These are phyloP conservation scores for Grifola frondosa DNA, from an alignment of 1,284 basidiomycete genomes.

Conservation along the genomic window DNA sequence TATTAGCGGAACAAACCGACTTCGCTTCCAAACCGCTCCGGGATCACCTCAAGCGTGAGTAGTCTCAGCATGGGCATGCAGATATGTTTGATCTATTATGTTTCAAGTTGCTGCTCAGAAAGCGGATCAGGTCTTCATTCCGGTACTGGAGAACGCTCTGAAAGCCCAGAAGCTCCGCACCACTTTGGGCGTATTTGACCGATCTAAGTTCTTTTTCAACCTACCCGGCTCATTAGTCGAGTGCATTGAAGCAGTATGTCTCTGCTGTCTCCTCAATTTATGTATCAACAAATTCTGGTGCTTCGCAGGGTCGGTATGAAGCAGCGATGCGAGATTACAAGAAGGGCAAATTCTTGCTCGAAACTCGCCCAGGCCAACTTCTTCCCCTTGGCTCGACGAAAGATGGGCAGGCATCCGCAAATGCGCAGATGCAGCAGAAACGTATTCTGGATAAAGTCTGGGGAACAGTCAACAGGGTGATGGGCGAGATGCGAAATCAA, in stretches of 20 bases:
- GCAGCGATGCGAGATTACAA: constrained; percentile 95
- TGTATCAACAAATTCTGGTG: background rate
- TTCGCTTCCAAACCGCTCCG: constrained; percentile 83
- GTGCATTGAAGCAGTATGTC: constrained; percentile 79
- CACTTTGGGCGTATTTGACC: constrained; percentile 93
- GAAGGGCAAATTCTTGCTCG: constrained; percentile 91
- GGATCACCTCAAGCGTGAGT: constrained; percentile 83
- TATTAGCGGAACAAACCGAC: constrained; percentile 76
- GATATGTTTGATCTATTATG: background rate
- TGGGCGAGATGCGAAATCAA: constrained; percentile 85
- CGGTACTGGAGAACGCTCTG: constrained; percentile 93
- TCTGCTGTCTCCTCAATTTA: background rate
- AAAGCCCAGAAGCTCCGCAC: constrained; percentile 93
- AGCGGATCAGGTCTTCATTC: constrained; percentile 94
- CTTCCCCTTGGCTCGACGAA: constrained; percentile 60
- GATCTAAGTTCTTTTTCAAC: constrained; percentile 98
- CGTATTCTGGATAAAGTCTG: constrained; percentile 96
- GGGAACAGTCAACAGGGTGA: constrained; percentile 92
- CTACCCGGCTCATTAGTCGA: constrained; percentile 92
- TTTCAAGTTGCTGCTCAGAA: constrained; percentile 76
- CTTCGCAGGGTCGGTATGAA: constrained; percentile 83
- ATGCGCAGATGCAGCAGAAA: constrained; percentile 77
- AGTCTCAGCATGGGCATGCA: constrained; percentile 17
- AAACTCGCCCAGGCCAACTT: constrained; percentile 84
- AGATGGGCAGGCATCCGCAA: constrained; percentile 50